phyloP scores from a whole-genome alignment of 805 yeast genomes.

The Teunomyces cretensis region DNA sequence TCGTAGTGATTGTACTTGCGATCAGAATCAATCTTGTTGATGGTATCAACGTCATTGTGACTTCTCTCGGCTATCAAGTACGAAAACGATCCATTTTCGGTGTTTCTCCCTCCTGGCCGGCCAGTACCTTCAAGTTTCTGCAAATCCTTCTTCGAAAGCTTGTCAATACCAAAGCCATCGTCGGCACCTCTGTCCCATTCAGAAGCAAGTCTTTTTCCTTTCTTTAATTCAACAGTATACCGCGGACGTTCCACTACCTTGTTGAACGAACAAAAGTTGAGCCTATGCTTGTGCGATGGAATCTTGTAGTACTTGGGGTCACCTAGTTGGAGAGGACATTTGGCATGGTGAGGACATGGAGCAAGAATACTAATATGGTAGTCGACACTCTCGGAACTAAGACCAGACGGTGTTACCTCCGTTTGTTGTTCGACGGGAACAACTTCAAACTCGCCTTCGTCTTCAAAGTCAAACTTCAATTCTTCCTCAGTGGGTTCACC shows the following conservation, averaged over 20 bases:
- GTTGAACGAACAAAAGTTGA: conserved; percentile 74
- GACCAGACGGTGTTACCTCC: conserved; percentile 10
- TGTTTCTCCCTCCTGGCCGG: conserved; percentile 66
- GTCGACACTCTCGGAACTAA: conserved; percentile 29
- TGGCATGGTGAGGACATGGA: conserved; percentile 87
- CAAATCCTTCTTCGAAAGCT: conserved; percentile 23
- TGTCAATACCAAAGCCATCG: conserved; percentile 55
- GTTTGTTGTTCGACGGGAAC: conserved; percentile 16
- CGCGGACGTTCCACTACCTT: conserved; percentile 75
- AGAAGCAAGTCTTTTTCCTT: conserved; percentile 72
- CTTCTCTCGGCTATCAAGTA: conserved; percentile 73
- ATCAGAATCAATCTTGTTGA: conserved; percentile 41
- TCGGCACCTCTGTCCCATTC: conserved; percentile 62
- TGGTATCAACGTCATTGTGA: conserved; percentile 37
- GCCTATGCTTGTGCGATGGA: conserved; percentile 54
- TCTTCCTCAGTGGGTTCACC: conserved; percentile 47
- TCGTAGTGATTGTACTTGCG: conserved; percentile 27
- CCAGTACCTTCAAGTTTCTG: conserved; percentile 68
- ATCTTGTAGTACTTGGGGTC: conserved; percentile 65
- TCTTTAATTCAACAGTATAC: conserved; percentile 78
- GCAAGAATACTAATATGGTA: conserved; percentile 70
- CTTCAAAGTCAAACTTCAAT: conserved; percentile 48
- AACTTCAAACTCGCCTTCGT: conserved; percentile 28
- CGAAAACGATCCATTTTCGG: conserved; percentile 70
- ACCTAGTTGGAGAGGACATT: conserved; percentile 81